A percentile compares a stretch with the other conserved stretches of the same genome.
phyloP scores from a whole-genome alignment of 1,284 basidiomycete genomes.

The Cutaneotrichosporon mucoides region DNA sequence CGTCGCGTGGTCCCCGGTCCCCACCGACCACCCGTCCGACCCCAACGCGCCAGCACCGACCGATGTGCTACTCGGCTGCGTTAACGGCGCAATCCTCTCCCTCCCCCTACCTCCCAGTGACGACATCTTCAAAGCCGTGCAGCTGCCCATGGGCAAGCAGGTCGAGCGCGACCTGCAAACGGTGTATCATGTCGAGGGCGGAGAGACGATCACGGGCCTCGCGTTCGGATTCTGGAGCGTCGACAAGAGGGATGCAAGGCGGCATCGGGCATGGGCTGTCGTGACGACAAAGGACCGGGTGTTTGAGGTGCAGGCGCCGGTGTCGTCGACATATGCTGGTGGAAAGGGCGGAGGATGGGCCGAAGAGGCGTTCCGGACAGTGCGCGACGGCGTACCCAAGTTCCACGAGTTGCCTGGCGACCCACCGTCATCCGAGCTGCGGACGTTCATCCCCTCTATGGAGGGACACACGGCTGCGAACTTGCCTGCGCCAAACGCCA shows the following conservation, averaged over 20 bases:
- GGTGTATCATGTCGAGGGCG: constrained; percentile 73
- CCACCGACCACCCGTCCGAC: constrained; percentile 8
- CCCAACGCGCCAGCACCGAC: constrained; percentile 32
- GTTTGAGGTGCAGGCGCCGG: constrained; percentile 78
- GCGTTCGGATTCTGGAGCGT: constrained; percentile 62
- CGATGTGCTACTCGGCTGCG: constrained; percentile 69
- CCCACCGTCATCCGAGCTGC: constrained; percentile 67
- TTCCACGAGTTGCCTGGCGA: constrained; percentile 80
- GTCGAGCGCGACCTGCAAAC: constrained; percentile 63
- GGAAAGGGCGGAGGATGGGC: constrained; percentile 65
- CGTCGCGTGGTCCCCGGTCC: constrained; percentile 82
- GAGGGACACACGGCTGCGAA: constrained; percentile 58
- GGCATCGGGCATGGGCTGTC: constrained; percentile 56
- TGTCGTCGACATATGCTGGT: constrained; percentile 32
- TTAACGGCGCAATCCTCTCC: constrained; percentile 78
- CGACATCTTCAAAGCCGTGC: constrained; percentile 81
- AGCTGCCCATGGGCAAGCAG: constrained; percentile 42
- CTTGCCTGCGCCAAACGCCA: constrained; percentile 55
- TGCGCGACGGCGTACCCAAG: constrained; percentile 71
- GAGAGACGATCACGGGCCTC: constrained; percentile 73
- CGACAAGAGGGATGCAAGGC: constrained; percentile 9
- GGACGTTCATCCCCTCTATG: constrained; percentile 63
- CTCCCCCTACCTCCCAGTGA: constrained; percentile 67
- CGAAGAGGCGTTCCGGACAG: constrained; percentile 66
- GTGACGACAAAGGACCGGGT: constrained; percentile 83